These are phyloP conservation scores for Cutaneotrichosporon cutaneum DNA, from an alignment of 1,284 basidiomycete species.

Conservation along the genomic window DNA sequence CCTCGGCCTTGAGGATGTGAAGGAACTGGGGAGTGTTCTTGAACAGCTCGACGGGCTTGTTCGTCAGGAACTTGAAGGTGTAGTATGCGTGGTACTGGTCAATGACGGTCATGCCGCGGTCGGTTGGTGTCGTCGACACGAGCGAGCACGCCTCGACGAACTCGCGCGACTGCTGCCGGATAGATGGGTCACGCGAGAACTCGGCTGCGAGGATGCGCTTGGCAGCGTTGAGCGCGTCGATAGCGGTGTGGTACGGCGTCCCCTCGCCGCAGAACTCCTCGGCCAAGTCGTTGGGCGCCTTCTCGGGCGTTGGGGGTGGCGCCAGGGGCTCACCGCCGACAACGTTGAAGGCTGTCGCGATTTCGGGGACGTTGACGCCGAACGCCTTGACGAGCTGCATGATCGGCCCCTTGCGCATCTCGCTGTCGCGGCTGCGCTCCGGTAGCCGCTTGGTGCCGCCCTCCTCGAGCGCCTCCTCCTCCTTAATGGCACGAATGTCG, in stretches of 20 bases:
- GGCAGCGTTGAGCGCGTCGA: constrained; percentile 54
- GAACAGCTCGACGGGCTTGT: constrained; percentile 77
- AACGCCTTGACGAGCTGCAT: constrained; percentile 47
- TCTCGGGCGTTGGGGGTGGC: constrained; percentile 42
- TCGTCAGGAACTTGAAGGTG: constrained; percentile 92
- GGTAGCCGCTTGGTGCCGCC: constrained; percentile 50
- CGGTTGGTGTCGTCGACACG: constrained; percentile 84
- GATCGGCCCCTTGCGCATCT: constrained; percentile 41
- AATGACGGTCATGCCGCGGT: constrained; percentile 85
- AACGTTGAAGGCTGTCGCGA: constrained; percentile 46
- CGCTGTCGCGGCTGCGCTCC: constrained; percentile 30
- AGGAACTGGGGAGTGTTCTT: constrained; percentile 75
- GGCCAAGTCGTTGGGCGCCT: constrained; percentile 44
- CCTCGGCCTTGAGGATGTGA: constrained; percentile 86
- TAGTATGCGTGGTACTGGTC: constrained; percentile 86
- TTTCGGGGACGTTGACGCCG: constrained; percentile 38
- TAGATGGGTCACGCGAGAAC: constrained; percentile 86
- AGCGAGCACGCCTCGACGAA: constrained; percentile 73
- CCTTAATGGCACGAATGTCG: constrained; percentile 65
- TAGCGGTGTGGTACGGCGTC: constrained; percentile 32
- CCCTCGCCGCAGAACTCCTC: constrained; percentile 46
- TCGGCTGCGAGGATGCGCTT: constrained; percentile 86
- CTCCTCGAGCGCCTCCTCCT: constrained; percentile 66
- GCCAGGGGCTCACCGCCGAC: constrained; percentile 26
- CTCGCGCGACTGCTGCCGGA: constrained; percentile 76